A percentile compares a stretch with the other conserved stretches of the same genome.
Evolutionary conservation across 2,329 filamentous ascomycete genomes (phyloP).

Genomic region (Clonostachys sp.): DNA sequence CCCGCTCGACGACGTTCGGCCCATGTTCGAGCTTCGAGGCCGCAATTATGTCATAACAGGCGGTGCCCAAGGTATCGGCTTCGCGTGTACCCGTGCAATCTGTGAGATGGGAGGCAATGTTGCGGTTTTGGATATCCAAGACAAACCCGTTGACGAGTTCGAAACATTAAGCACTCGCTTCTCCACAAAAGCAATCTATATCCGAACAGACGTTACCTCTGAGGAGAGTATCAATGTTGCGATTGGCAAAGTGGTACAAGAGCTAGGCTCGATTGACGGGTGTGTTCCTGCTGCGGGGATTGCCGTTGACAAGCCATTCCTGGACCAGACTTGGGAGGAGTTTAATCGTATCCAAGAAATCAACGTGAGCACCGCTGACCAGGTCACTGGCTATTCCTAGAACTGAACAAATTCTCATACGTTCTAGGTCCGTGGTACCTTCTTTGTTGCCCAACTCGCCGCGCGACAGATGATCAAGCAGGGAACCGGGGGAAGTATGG

Average conservation of each 20-base stretch:
- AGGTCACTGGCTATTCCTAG: too few relatives aligned
- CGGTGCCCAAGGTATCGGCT: slow-evolving; percentile 32
- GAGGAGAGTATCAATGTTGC: slow-evolving; percentile 16
- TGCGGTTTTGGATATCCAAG: slow-evolving; percentile 25
- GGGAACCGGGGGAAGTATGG: slow-evolving; percentile 28
- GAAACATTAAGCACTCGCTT: slow-evolving; percentile 4
- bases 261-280: slow-evolving; percentile 19
- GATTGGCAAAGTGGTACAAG: slow-evolving; percentile 12
- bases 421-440: slow-evolving; percentile 29
- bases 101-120: slow-evolving; percentile 34
- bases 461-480: slow-evolving; percentile 33
- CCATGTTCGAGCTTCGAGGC: slow-evolving; percentile 22
- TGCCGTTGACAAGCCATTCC: slow-evolving; percentile 35
- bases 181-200: slow-evolving; percentile 15
- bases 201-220: slow-evolving; percentile 21
- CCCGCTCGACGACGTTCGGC: slow-evolving; percentile 14
- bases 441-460: slow-evolving; percentile 31
- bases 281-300: slow-evolving; percentile 29
- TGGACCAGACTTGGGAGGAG: slow-evolving; percentile 36
- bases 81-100: slow-evolving; percentile 27
- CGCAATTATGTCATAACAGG: slow-evolving; percentile 31
- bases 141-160: slow-evolving; percentile 14
- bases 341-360: slow-evolving; percentile 31
- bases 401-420: neutral
- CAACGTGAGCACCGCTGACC: slow-evolving; percentile 22